Evolutionary conservation across 345 rosid genomes (phyloP).

Genomic region (Aethionema arabicum): DNA sequence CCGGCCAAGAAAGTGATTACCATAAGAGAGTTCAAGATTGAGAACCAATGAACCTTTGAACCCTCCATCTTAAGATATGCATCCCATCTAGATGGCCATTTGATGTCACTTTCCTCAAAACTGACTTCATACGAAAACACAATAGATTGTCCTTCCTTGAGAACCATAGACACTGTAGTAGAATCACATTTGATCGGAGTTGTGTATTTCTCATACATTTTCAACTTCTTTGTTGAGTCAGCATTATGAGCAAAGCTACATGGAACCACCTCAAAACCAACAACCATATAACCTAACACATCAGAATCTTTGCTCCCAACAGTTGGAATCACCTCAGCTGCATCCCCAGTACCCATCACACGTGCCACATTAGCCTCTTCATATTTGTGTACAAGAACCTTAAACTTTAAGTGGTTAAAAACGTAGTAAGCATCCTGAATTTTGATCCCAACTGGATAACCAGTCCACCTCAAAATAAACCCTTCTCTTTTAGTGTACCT

Average conservation of each 20-base stretch:
- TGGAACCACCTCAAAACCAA: too few species aligned
- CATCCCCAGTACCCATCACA: too few species aligned
- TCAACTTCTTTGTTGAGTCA: slow-evolving; percentile 49
- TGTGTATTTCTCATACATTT: slow-evolving; percentile 54
- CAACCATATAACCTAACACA: too few species aligned
- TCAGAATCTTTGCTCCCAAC: too few species aligned
- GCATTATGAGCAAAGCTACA: slow-evolving; percentile 46
- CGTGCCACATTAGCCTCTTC: too few species aligned
- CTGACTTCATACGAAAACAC: slow-evolving; percentile 67
- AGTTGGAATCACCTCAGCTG: too few species aligned
- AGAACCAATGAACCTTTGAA: slow-evolving; percentile 47
- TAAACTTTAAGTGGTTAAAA: too few species aligned
- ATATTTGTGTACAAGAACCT: too few species aligned
- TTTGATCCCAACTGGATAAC: too few species aligned
- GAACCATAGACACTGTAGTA: slow-evolving; percentile 52
- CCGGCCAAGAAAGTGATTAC: slow-evolving; percentile 76
- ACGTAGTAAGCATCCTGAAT: too few species aligned
- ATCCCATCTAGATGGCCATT: slow-evolving; percentile 49
- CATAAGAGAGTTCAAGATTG: slow-evolving; percentile 49
- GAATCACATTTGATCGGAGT: slow-evolving; percentile 61
- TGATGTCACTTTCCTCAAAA: slow-evolving; percentile 63
- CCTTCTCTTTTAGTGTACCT: slow-evolving; percentile 23
- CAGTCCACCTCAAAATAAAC: too few species aligned
- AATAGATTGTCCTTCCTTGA: slow-evolving; percentile 60
- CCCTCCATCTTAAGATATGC: slow-evolving; percentile 25